phyloP scores from a whole-genome alignment of 495 filamentous ascomycete genomes.

The Xylaria nigripes region DNA sequence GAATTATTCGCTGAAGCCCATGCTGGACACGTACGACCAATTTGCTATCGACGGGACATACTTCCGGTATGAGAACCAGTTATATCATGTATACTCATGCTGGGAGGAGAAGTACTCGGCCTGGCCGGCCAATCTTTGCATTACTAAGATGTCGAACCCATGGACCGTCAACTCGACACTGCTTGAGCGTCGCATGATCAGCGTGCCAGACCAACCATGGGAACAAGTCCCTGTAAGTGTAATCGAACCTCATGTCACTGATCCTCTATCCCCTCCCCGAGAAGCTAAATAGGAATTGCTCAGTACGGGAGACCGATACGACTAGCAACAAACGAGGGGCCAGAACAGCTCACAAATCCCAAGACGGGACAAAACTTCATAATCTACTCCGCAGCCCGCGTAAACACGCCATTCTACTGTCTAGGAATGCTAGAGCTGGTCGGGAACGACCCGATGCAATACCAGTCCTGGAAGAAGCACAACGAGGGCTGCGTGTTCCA shows the following conservation, averaged over 20 bases:
- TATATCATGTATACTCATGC: constrained; percentile 46
- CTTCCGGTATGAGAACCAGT: constrained; percentile 30
- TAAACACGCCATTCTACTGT: constrained; percentile 34
- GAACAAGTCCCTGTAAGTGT: constrained; percentile 34
- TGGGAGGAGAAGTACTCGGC: constrained; percentile 39
- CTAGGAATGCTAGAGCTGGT: constrained; percentile 37
- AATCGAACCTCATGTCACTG: neutral
- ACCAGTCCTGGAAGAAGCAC: constrained; percentile 40
- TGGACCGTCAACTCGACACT: constrained; percentile 38
- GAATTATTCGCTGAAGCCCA: constrained; percentile 32
- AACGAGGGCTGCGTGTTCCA: constrained; percentile 40
- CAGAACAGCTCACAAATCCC: constrained; percentile 42
- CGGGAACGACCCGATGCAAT: constrained; percentile 43
- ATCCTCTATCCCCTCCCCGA: neutral
- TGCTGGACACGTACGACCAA: constrained; percentile 43
- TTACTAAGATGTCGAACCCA: constrained; percentile 39
- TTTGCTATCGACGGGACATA: constrained; percentile 48
- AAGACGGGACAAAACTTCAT: constrained; percentile 40
- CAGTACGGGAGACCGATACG: constrained; percentile 35
- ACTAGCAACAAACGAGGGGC: constrained; percentile 41
- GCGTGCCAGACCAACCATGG: constrained; percentile 37
- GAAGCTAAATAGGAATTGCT: neutral
- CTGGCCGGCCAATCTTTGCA: constrained; percentile 46
- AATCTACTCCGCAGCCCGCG: constrained; percentile 40
- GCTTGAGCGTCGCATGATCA: constrained; percentile 36